Base-by-base conservation (phyloP, 2,329 filamentous ascomycete species). In the Teratosphaeria destructans region DNA sequence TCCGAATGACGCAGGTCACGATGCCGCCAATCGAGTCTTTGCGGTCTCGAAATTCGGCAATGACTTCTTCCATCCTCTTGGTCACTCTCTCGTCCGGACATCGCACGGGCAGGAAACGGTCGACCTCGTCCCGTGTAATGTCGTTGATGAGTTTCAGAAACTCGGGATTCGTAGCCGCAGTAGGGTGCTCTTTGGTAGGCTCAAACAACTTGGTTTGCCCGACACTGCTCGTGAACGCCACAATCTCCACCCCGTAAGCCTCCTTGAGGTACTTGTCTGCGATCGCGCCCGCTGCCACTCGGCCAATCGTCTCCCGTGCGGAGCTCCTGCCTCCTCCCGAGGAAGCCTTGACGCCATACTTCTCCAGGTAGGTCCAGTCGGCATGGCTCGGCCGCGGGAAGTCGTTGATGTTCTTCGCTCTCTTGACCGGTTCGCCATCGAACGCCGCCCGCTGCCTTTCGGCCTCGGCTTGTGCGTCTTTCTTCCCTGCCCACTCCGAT, bases 311-410 rank as follows among this genome's bases (percentile, higher is more conserved):
- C 81, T 97, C 93, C 65, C 93, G 82, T n/a, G 94, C 94, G 73
- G 87, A 92, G 73, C 88, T 92, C 63, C 94, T 83, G 58, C 94
- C 93, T 67, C 94, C 93, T 60, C 94, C 93, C 62, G 86, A 91
- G 73, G 85, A 89, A 43, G 94, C 91, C 79, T 95, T 95, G 67
- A 95, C 86, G 60, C 93, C 93, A 74, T 99, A 99, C 78, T 97
- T 97, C 75, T 96, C 89, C 62, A 96, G 81, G 77, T 97, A 97
- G 62, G 94, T 97, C 84, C 88, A 96, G 77, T 97, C 93, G 61
- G 94, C 93, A 76, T 97, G 94, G 72, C 86, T 90, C 39, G 93
- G 94, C 57, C 94, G 84, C 4, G 94, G 94, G 81, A 88, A 97
- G 63, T 85, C 78, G 75, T 97, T 90, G 84, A 96, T 96, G 85